Percentiles rank a stretch among this genome's conserved stretches.
These are phyloP conservation scores for Globisporangium middletonii DNA, from an alignment of 352 stramenopile genomes.

Conservation along the genomic window DNA sequence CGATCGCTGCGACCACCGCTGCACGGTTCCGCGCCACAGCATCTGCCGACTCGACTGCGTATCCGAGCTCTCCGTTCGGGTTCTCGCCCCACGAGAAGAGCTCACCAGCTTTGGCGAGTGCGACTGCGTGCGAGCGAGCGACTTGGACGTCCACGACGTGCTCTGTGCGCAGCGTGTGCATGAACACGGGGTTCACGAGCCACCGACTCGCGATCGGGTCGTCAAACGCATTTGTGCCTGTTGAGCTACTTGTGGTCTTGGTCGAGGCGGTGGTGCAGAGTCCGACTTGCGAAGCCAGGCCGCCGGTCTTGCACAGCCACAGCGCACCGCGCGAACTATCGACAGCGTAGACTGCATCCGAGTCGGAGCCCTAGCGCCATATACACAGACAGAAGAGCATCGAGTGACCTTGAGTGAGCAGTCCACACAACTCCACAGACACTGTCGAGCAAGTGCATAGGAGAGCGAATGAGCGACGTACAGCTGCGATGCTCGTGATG, in stretches of 20 bases:
- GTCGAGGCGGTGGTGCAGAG: conserved; percentile 35
- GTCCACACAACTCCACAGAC: neutral
- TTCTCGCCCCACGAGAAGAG: conserved; percentile 95
- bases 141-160: conserved; percentile 50
- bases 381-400: neutral
- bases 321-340: conserved; percentile 39
- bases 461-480: conserved; percentile 19
- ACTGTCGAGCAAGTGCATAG: neutral
- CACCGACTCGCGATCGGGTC: conserved; percentile 49
- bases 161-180: conserved; percentile 55
- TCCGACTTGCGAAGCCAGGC: conserved; percentile 55
- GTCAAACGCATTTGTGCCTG: conserved; percentile 23
- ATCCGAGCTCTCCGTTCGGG: conserved; percentile 82
- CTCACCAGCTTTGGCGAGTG: conserved; percentile 70
- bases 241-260: conserved; percentile 16
- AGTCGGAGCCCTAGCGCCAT: conserved; percentile 40
- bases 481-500: conserved; percentile 50
- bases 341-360: conserved; percentile 68
- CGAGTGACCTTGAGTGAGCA: neutral
- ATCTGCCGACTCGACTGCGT: conserved; percentile 32
- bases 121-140: conserved; percentile 55
- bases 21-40: conserved; percentile 49
- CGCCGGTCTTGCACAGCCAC: conserved; percentile 75
- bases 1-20: conserved; percentile 39
- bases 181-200: conserved; percentile 63